Base-by-base conservation (phyloP, 1,284 basidiomycete genomes). In the Pseudozyma tsukubaensis region DNA sequence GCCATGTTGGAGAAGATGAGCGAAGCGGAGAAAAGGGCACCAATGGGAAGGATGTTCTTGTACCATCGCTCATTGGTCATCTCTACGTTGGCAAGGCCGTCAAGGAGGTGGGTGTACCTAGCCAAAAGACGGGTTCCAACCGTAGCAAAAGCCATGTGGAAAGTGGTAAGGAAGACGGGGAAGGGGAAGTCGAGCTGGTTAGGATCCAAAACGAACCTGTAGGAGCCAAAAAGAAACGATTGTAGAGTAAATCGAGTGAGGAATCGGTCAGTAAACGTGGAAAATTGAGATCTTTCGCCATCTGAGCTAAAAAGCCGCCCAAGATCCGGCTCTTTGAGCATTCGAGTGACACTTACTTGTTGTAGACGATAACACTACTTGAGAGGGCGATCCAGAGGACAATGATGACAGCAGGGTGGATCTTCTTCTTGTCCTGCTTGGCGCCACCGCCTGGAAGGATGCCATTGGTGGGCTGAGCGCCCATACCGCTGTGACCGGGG, bases 1-100 rank as follows among this genome's bases (percentile, higher is more conserved):
- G 95, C 94, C 59, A 93, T 94, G 87, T 97, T 97, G 86, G 91
- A 92, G 60, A 96, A 88, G 79, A 97, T 94, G 66, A 97, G 90
- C 72, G 91, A 94, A 24, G 91, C 94, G 19, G 92, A 93, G 88
- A 98, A 97, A 70, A 98, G 90, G 39, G 94, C 83, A 32, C 94
- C 94, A 74, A 98, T 96, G 45, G 95, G 95, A 10, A 97, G 88
- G 77, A 98, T 97, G 50, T 93, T 94, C 74, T 89, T 89, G 64
- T 75, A 61, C 76, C 76, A 80, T 77, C 85, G 58, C 50, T 85
- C 85, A 81, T 77, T 86, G 79, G 91, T 91, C 88, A 97, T 91
- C 80, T 91, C 90, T 21, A 84, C 82, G 78, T 97, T 93, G 82
- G 92, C 92, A 16, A 90, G 89, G 50, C 92, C 94, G 78, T 97